Base-by-base conservation (phyloP, 148 eudicot genomes). In the Pharnaceum exiguum region DNA sequence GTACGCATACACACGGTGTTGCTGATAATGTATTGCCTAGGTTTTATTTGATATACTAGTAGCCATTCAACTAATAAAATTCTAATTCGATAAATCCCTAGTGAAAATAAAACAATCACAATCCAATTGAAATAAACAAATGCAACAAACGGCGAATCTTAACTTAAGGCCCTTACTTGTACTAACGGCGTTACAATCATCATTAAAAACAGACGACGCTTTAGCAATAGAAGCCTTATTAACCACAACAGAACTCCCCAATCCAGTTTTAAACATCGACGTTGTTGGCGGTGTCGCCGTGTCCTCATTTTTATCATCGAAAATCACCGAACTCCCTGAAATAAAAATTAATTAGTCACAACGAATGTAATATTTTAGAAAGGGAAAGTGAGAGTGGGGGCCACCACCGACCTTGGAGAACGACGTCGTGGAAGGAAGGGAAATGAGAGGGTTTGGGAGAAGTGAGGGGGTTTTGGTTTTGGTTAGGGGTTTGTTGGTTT, bases 351-450 rank as follows among this genome's bases (percentile, higher is more conserved):
- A 40, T 28, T 8, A 46, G 13, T 18, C 16, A 18, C n/a, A 19
- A 0, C 28, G 15, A 32, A 17, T 13, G 9, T n/a, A n/a, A n/a
- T n/a, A n/a, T n/a, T n/a, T n/a, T 40, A 59, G 57, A 45, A 31
- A 58, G 44, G 39, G 46, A 57, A 26, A 55, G 48, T 31, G 30
- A 35, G 22, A 19, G 42, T 8, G 33, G 12, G 66, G 44, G 46
- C 15, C 54, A 5, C 46, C 52, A 15, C 46, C 44, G 51, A 69
- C 96, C 96, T 82, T 71, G 74, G 44, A 73, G 69, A 61, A 87
- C 56, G 68, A 91, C 87, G 60, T 87, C 90, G 39, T 80, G 60
- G 75, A 81, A 79, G 38, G 93, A 84, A 47, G 95, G 85, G 22
- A 91, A 71, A 25, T 55, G 60, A 57, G 65, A 46, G 78, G 25